Percentiles rank a stretch among this genome's conserved stretches.
Evolutionary conservation across 1,139 yeast genomes (phyloP).

Genomic region (Geotrichum australiense): DNA sequence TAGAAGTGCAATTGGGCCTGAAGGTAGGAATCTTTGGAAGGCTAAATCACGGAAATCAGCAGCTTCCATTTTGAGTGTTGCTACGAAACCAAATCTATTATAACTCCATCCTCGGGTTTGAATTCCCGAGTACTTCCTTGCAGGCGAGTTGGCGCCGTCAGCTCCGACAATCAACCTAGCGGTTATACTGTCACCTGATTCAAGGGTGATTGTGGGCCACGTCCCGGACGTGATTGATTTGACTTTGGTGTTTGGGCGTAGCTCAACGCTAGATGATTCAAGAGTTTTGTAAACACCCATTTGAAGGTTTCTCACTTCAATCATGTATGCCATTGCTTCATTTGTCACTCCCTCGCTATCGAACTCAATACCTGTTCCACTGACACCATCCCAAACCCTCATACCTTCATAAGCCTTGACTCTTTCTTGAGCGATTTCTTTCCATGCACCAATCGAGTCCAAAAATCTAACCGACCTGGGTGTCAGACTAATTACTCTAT

Average conservation of each 20-base stretch:
- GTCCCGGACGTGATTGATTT: slow-evolving; percentile 31
- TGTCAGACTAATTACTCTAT: slow-evolving; percentile 79
- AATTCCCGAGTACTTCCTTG: slow-evolving; percentile 70
- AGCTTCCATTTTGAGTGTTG: slow-evolving; percentile 67
- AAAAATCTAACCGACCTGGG: slow-evolving; percentile 69
- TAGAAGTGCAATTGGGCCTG: slow-evolving; percentile 88
- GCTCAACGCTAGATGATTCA: slow-evolving; percentile 13
- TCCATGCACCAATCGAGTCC: slow-evolving; percentile 70
- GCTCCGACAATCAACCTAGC: slow-evolving; percentile 85
- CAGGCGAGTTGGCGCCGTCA: slow-evolving; percentile 95
- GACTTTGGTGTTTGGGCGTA: slow-evolving; percentile 63
- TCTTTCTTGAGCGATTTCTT: slow-evolving; percentile 58
- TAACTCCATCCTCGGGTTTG: slow-evolving; percentile 91
- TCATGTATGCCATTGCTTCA: slow-evolving; percentile 66
- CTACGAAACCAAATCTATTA: slow-evolving; percentile 83
- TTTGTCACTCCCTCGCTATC: too few species aligned
- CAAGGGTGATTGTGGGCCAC: slow-evolving; percentile 75
- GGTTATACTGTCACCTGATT: slow-evolving; percentile 55
- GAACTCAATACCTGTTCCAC: slow-evolving; percentile 63
- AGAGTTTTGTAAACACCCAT: slow-evolving; percentile 47
- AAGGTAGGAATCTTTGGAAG: slow-evolving; percentile 89
- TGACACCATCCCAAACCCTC: slow-evolving; percentile 79
- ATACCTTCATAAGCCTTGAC: slow-evolving; percentile 74
- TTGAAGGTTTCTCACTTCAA: slow-evolving; percentile 81
- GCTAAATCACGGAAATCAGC: slow-evolving; percentile 67